These are phyloP conservation scores for Phytophthora pisi DNA, from an alignment of 352 stramenopile genomes.

Conservation along the genomic window DNA sequence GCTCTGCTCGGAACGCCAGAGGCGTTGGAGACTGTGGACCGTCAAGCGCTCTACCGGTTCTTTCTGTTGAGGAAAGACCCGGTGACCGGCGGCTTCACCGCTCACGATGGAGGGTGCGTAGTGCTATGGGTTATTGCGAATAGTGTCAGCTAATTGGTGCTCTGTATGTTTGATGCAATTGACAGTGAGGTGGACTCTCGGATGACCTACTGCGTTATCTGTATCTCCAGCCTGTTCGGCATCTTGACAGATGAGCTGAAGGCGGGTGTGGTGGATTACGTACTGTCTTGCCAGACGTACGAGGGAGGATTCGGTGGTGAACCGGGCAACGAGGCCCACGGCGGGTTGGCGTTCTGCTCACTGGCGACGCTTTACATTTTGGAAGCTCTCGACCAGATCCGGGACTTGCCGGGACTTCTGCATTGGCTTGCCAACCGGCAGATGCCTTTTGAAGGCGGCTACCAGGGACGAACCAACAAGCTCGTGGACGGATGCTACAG, in stretches of 20 bases:
- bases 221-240: slow-evolving; percentile 92
- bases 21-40: slow-evolving; percentile 80
- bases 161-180: neutral
- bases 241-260: slow-evolving; percentile 92
- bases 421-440: slow-evolving; percentile 94
- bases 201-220: slow-evolving; percentile 97
- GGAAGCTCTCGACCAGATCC: slow-evolving; percentile 58
- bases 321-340: slow-evolving; percentile 96
- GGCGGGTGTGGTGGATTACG: slow-evolving; percentile 76
- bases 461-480: slow-evolving; percentile 98
- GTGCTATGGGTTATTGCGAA: neutral
- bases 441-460: slow-evolving; percentile 93
- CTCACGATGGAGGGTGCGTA: slow-evolving; percentile 94
- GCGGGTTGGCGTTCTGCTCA: slow-evolving; percentile 98
- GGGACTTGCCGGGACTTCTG: slow-evolving; percentile 59
- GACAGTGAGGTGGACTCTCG: slow-evolving; percentile 94
- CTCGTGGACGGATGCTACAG: slow-evolving; percentile 99
- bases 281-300: slow-evolving; percentile 96
- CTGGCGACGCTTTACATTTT: slow-evolving; percentile 95
- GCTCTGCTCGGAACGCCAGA: slow-evolving; percentile 90
- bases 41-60: slow-evolving; percentile 85
- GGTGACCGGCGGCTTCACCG: slow-evolving; percentile 92
- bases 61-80: slow-evolving; percentile 91
- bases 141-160: neutral
- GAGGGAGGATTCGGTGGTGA: slow-evolving; percentile 96